Conservation (phyloP, 164 flowering plant genomes). For the Macadamia tetraphylla region DNA sequence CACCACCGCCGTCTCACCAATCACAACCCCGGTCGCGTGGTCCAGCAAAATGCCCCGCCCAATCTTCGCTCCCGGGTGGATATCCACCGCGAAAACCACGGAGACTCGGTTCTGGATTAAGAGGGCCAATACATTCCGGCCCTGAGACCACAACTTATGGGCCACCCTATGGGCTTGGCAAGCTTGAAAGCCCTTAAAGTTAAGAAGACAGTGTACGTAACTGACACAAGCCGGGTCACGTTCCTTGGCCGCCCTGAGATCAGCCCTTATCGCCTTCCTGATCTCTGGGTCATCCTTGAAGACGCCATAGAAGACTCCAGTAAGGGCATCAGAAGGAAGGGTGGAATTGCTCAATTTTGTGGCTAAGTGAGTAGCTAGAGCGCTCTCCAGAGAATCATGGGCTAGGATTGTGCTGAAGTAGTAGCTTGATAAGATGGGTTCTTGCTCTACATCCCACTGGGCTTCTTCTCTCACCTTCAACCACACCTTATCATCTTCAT, state of each 20-base stretch:
- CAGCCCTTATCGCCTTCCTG: conserved; percentile 31
- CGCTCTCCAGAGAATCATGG: conserved; percentile 43
- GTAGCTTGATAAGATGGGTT: conserved; percentile 49
- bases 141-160: conserved; percentile 53
- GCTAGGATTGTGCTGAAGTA: conserved; percentile 39
- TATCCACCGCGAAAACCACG: conserved; percentile 68
- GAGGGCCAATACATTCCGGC: conserved; percentile 42
- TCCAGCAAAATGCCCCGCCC: conserved; percentile 69
- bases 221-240: conserved; percentile 76
- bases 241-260: conserved; percentile 57
- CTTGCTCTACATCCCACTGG: conserved; percentile 34
- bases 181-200: conserved; percentile 74
- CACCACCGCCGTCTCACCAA: conserved; percentile 76
- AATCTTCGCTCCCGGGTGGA: conserved; percentile 75
- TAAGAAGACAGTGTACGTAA: conserved; percentile 59
- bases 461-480: conserved; percentile 52
- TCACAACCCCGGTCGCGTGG: conserved; percentile 76
- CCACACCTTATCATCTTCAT: conserved; percentile 37
- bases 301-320: conserved; percentile 36
- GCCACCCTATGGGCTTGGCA: conserved; percentile 67
- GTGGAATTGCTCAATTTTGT: conserved; percentile 32
- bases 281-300: conserved; percentile 37
- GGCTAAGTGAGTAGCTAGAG: conserved; percentile 51
- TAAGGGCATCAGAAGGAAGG: conserved; percentile 34
- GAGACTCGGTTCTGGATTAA: conserved; percentile 66